phyloP scores from a whole-genome alignment of 2,329 filamentous ascomycete species.

The Alternaria incomplexa region DNA sequence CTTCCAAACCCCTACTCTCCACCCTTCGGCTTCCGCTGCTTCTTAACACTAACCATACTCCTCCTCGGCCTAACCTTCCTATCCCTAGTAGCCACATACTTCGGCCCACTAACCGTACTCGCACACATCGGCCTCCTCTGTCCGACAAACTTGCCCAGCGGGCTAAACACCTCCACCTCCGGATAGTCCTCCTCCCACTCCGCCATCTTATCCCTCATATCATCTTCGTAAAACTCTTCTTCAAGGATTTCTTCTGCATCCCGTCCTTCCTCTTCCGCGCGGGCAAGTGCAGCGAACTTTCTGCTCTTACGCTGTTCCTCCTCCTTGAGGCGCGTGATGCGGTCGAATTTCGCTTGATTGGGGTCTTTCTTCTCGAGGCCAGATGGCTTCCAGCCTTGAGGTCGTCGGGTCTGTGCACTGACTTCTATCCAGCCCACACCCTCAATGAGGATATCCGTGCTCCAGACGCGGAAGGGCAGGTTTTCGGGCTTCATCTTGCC shows the following conservation, averaged over 20 bases:
- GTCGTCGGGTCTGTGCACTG: constrained; percentile 73
- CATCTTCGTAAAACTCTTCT: constrained; percentile 26
- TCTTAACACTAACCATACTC: constrained; percentile 67
- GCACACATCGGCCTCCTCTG: constrained; percentile 72
- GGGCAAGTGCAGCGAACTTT: constrained; percentile 27
- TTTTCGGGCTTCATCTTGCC: constrained; percentile 68
- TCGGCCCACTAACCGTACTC: constrained; percentile 66
- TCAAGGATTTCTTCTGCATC: constrained; percentile 42
- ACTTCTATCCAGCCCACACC: constrained; percentile 94
- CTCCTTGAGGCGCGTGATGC: constrained; percentile 10
- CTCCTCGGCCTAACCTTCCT: constrained; percentile 65
- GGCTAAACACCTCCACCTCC: constrained; percentile 82
- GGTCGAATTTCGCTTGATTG: constrained; percentile 30
- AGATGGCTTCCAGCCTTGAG: constrained; percentile 37
- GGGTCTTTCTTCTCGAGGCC: constrained; percentile 58
- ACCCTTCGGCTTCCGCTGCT: constrained; percentile 33
- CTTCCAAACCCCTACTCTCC: background rate
- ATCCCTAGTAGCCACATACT: constrained; percentile 57
- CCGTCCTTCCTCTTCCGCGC: constrained; percentile 11
- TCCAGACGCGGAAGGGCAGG: constrained; percentile 80
- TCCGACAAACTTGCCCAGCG: constrained; percentile 80
- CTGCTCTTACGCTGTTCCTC: constrained; percentile 18
- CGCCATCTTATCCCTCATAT: constrained; percentile 17
- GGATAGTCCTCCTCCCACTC: constrained; percentile 59
- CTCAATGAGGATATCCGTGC: constrained; percentile 86